Percentiles rank a stretch among this genome's conserved stretches.
These are phyloP conservation scores for Phytophthora meadii DNA, from an alignment of 352 stramenopile species.

Conservation along the genomic window DNA sequence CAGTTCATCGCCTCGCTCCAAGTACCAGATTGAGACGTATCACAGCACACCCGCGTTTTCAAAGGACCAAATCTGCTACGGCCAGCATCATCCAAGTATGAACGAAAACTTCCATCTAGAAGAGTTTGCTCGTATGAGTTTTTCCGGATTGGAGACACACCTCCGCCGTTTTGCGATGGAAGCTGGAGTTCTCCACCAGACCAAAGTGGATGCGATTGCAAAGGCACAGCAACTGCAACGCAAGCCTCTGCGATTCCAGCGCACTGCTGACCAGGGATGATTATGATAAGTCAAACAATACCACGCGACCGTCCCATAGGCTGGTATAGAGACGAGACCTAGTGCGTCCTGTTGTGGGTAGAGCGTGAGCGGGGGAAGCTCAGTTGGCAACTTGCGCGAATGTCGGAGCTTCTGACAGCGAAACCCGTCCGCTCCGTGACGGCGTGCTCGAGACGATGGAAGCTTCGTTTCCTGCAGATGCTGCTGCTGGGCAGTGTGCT, in stretches of 20 bases:
- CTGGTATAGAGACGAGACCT: conserved; percentile 18
- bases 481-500: conserved; percentile 25
- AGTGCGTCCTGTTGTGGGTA: conserved; percentile 7
- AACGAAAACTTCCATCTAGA: conserved; percentile 42
- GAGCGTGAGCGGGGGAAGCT: neutral
- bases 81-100: conserved; percentile 26
- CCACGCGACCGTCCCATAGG: neutral
- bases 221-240: conserved; percentile 6
- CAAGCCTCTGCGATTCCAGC: conserved; percentile 10
- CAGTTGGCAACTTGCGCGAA: conserved; percentile 4
- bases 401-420: conserved; percentile 7
- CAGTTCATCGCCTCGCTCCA: conserved; percentile 27
- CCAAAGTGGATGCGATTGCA: conserved; percentile 17
- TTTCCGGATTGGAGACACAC: conserved; percentile 28
- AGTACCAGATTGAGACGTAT: conserved; percentile 65
- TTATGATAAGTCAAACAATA: conserved; percentile 7
- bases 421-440: conserved; percentile 5
- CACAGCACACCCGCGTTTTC: conserved; percentile 43
- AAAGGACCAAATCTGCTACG: conserved; percentile 60
- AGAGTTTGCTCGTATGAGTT: conserved; percentile 27
- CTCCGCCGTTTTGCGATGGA: conserved; percentile 38
- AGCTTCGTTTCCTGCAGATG: conserved; percentile 7
- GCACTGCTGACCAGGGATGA: conserved; percentile 1
- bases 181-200: conserved; percentile 21
- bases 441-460: conserved; percentile 4